These are phyloP conservation scores for Trichophaea hybrida DNA, from an alignment of 2,329 filamentous ascomycete species.

Conservation along the genomic window DNA sequence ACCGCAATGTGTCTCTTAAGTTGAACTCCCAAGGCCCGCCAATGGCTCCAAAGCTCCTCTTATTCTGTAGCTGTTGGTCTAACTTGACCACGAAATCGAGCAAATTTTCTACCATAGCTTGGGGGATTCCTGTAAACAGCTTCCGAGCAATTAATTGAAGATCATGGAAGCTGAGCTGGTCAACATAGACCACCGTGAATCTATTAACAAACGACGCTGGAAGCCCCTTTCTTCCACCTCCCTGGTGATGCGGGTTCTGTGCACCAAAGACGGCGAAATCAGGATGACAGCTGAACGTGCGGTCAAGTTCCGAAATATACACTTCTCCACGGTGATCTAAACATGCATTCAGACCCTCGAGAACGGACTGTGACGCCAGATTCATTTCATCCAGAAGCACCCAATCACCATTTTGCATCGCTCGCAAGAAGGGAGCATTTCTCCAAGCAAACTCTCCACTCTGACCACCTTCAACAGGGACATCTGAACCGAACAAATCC, in stretches of 20 bases:
- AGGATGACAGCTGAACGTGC: conserved; percentile 78
- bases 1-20: conserved; percentile 45
- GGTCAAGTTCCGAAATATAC: conserved; percentile 87
- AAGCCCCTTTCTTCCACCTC: conserved; percentile 83
- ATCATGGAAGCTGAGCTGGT: conserved; percentile 71
- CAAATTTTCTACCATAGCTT: conserved; percentile 47
- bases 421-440: conserved; percentile 85
- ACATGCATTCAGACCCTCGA: conserved; percentile 92
- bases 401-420: conserved; percentile 95
- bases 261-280: conserved; percentile 92
- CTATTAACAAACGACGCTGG: conserved; percentile 95
- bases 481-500: conserved; percentile 92
- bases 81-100: conserved; percentile 71
- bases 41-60: conserved; percentile 39
- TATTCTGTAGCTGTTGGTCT: conserved; percentile 50
- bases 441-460: conserved; percentile 89
- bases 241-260: conserved; percentile 95
- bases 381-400: conserved; percentile 98
- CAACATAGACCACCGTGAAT: conserved; percentile 94
- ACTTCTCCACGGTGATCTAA: conserved; percentile 92
- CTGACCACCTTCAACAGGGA: conserved; percentile 82
- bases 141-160: conserved; percentile 66
- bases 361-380: conserved; percentile 84
- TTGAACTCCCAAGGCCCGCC: conserved; percentile 95
- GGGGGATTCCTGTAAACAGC: conserved; percentile 52